Evolutionary conservation across 179 eudicot genomes (phyloP).

Genomic region (Spergularia azorica): DNA sequence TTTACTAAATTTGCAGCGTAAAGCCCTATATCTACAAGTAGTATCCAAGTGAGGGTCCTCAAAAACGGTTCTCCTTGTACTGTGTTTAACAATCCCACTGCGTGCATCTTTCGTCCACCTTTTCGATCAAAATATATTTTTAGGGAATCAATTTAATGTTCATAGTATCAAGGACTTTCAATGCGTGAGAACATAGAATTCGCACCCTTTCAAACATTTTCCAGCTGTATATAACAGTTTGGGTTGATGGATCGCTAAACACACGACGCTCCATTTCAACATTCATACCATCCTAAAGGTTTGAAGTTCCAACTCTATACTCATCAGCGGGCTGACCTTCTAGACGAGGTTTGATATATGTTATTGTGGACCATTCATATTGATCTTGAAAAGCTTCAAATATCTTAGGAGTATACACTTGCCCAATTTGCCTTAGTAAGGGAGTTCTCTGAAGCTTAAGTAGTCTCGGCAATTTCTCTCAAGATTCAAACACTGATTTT

Average conservation of each 20-base stretch:
- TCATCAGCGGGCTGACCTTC: slow-evolving; percentile 1
- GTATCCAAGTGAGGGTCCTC: background rate
- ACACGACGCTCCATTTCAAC: background rate
- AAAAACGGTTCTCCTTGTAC: background rate
- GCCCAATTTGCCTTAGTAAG: background rate
- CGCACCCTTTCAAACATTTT: background rate
- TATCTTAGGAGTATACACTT: background rate
- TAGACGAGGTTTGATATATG: background rate
- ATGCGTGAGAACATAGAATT: background rate
- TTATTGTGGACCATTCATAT: no score
- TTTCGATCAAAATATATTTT: background rate
- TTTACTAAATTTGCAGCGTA: background rate
- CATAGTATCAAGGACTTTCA: background rate
- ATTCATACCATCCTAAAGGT: background rate
- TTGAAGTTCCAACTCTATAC: slow-evolving; percentile 2
- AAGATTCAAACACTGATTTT: background rate
- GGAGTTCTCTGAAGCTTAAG: background rate
- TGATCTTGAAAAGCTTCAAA: background rate
- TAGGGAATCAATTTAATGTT: background rate
- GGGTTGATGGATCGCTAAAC: background rate
- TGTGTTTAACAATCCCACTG: background rate
- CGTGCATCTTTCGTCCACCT: background rate
- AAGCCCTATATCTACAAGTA: background rate
- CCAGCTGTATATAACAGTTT: background rate
- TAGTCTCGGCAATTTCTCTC: background rate